Base-by-base conservation (phyloP, 78 protist genomes). In the Chrysochromulina tobinii region DNA sequence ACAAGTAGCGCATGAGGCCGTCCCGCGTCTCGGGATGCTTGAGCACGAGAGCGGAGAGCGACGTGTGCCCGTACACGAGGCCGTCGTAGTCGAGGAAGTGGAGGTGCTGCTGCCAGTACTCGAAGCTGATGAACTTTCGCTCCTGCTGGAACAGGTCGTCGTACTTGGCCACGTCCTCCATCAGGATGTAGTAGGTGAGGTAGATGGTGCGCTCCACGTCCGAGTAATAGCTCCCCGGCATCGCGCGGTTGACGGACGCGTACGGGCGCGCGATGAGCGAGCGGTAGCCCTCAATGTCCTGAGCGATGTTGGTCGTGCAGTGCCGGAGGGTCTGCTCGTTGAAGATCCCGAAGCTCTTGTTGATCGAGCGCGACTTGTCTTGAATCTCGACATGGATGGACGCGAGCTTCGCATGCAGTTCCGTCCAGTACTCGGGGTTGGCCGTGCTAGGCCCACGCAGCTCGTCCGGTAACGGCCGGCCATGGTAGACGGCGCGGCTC, bases 111-210 rank as follows among this genome's bases (percentile, higher is more conserved):
- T 9, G 53, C 66, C 59, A 79, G 87, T 79, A 79, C 64, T 79
- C 87, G 38, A 79, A 79, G 64, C 61, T 51, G 87, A 79, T 53
- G 87, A 79, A 79, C 87, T 79, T 79, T 20, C 87, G 87, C 64
- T 79, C 87, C 87, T 79, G 64, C 87, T 79, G 87, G 64, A 79
- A 79, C 25, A 79, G 87, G 64, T 79, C 87, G 64, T 79, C 64
- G 87, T 79, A 79, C 87, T 79, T 79, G 20, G 17, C 87, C 53
- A 79, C n/a, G 64, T 79, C 87, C 87, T 79, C 87, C 61, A 38
- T 21, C 87, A 79, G 87, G 87, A 79, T 79, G 27, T 25, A 23
- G 38, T 21, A 79, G 18, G 87, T 79, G 17, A 79, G 87, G 64
- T 51, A 79, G 64, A 79, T 55, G 38, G 87, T 79, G 61, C 87